Conservation (phyloP, 345 rosid species). For the Nasturtium officinale region DNA sequence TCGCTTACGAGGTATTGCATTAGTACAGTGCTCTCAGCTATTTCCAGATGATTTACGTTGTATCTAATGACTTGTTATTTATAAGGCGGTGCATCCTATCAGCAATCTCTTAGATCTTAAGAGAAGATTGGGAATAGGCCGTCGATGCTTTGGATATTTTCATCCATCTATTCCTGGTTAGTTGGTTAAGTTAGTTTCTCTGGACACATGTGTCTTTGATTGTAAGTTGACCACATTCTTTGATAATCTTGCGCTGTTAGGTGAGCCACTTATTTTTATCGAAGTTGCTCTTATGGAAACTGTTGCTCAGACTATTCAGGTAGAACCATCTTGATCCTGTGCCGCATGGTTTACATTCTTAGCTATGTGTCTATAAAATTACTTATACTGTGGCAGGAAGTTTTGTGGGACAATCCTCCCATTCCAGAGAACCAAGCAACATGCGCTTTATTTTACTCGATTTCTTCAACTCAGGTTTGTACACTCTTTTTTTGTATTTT, state of each 20-base stretch:
- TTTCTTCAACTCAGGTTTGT: slow-evolving; percentile 90
- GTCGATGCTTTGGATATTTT: slow-evolving; percentile 86
- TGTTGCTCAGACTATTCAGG: slow-evolving; percentile 86
- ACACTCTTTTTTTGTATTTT: neutral
- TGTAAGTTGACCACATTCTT: slow-evolving; percentile 10
- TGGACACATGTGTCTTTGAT: neutral
- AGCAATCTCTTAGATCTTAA: slow-evolving; percentile 89
- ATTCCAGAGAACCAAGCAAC: slow-evolving; percentile 72
- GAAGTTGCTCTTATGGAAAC: slow-evolving; percentile 91
- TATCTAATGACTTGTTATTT: neutral
- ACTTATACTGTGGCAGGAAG: slow-evolving; percentile 61
- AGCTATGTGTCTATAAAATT: slow-evolving; percentile 13
- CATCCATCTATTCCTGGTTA: slow-evolving; percentile 93
- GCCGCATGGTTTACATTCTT: neutral
- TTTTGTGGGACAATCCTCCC: slow-evolving; percentile 94
- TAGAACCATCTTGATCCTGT: slow-evolving; percentile 27
- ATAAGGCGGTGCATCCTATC: slow-evolving; percentile 96
- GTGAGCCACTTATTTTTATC: slow-evolving; percentile 95
- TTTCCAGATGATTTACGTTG: slow-evolving; percentile 4
- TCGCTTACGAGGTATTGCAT: slow-evolving; percentile 75
- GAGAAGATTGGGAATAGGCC: slow-evolving; percentile 85
- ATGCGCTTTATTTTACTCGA: slow-evolving; percentile 92
- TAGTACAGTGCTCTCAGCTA: neutral
- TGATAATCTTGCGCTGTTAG: slow-evolving; percentile 37
- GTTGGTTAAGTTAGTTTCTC: slow-evolving; percentile 32